Evolutionary conservation across 495 filamentous ascomycete species (phyloP).

Genomic region (Aspergillus nanangensis): DNA sequence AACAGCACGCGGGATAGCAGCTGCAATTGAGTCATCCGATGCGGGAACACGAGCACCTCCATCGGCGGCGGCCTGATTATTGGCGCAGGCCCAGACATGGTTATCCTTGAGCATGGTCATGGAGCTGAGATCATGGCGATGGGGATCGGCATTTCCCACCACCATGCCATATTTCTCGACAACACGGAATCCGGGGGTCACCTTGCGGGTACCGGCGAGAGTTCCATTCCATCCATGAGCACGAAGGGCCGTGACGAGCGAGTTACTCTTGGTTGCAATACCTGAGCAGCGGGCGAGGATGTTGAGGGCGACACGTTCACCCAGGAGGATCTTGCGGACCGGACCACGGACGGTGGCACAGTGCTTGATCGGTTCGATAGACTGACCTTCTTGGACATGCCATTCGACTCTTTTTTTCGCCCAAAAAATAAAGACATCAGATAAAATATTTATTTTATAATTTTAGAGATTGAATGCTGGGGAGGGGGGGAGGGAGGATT

Average conservation of each 20-base stretch:
- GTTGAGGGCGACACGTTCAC: slow-evolving; percentile 91
- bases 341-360: slow-evolving; percentile 84
- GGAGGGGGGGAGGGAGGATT: not conserved
- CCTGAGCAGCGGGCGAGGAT: slow-evolving; percentile 88
- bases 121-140: slow-evolving; percentile 83
- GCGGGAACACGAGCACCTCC: slow-evolving; percentile 8
- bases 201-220: slow-evolving; percentile 95
- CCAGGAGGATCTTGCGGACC: slow-evolving; percentile 78
- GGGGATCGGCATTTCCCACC: slow-evolving; percentile 84
- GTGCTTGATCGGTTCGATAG: slow-evolving; percentile 51
- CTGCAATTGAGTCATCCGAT: slow-evolving; percentile 33
- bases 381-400: slow-evolving; percentile 72
- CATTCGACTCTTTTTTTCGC: slow-evolving; percentile 80
- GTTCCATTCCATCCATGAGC: slow-evolving; percentile 69
- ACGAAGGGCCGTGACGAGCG: slow-evolving; percentile 49
- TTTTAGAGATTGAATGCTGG: not conserved
- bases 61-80: slow-evolving; percentile 31
- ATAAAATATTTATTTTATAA: too few species aligned
- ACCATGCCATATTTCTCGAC: slow-evolving; percentile 99
- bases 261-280: slow-evolving; percentile 66
- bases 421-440: too few species aligned
- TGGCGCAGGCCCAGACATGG: slow-evolving; percentile 80
- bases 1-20: slow-evolving; percentile 79
- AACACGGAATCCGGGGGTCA: slow-evolving; percentile 89
- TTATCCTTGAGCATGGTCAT: slow-evolving; percentile 99